Percentiles rank a stretch among this genome's conserved stretches.
These are phyloP conservation scores for Candida easanensis DNA, from an alignment of 805 yeast species.

Conservation along the genomic window DNA sequence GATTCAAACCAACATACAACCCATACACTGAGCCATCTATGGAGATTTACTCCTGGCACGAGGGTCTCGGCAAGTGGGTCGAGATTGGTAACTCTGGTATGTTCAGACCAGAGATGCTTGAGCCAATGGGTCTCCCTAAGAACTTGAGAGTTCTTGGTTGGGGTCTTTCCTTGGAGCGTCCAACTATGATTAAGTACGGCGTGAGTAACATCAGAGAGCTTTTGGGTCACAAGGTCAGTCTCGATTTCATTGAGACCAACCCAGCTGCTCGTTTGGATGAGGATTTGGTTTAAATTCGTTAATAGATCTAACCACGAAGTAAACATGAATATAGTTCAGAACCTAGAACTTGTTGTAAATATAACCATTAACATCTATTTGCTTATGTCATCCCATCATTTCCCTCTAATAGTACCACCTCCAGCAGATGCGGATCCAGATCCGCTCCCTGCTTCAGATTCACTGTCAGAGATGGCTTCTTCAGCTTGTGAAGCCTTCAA, in stretches of 20 bases:
- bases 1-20: slow-evolving; percentile 98
- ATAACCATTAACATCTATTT: too few species aligned
- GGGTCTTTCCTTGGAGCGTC: slow-evolving; percentile 97
- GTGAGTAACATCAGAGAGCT: slow-evolving; percentile 95
- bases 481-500: slow-evolving; percentile 23
- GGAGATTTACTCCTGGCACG: slow-evolving; percentile 97
- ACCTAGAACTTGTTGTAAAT: too few species aligned
- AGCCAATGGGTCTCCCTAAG: slow-evolving; percentile 96
- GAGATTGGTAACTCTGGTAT: slow-evolving; percentile 99
- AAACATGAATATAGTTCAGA: background rate
- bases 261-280: slow-evolving; percentile 98
- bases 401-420: slow-evolving; percentile 1
- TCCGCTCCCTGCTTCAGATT: slow-evolving; percentile 12
- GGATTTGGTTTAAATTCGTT: slow-evolving; percentile 35
- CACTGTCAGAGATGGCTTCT: slow-evolving; percentile 30
- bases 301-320: too few species aligned
- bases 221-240: slow-evolving; percentile 93
- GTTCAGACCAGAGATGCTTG: slow-evolving; percentile 99
- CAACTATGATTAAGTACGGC: slow-evolving; percentile 97
- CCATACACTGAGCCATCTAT: slow-evolving; percentile 99
- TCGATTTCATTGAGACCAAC: slow-evolving; percentile 91
- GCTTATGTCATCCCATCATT: background rate
- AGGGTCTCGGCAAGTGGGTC: slow-evolving; percentile 94
- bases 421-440: background rate
- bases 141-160: slow-evolving; percentile 93